Base-by-base conservation (phyloP, 2,329 filamentous ascomycete genomes). In the Cladophialophora yegresii region DNA sequence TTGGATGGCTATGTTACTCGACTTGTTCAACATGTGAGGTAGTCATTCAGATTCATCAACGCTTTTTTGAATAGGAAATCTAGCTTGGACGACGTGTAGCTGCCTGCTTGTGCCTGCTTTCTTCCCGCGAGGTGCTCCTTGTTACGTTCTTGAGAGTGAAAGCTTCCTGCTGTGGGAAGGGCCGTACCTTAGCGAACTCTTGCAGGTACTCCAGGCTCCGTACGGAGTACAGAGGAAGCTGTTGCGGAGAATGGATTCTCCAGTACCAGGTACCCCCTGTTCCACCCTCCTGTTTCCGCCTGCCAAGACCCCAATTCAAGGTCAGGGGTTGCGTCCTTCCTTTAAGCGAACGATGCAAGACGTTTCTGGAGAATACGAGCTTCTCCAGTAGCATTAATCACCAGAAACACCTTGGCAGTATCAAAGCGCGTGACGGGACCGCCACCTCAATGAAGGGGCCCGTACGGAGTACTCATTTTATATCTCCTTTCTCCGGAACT, bases 51-150 rank as follows among this genome's bases (percentile, higher is more conserved):
- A 50, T 50, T 50, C 23, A 50, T 50, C 47, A 50, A 50, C 20
- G 26, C 13, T 22, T 50, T 50, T 50, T 50, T 26, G 47, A 26
- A 28, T 50, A 50, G 47, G 47, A 50, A 50, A 50, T 50, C 47
- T 50, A 28, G 13, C 47, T 50, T 50, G 47, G 47, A 50, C 47
- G 23, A 20, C 36, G 36, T 43, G 36, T 20, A 16, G n/a, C 36
- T 43, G 16, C 6, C 36, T 28, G 26, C 26, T 28, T 28, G 13
- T 43, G 16, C 6, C 36, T 28, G 26, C 26, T 28, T 28, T 28
- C 26, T 28, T 28, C 3, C 6, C 6, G 26, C 3, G 26, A 28
- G 26, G 26, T 28, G 26, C 6, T 28, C 26, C 26, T 28, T 3
- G 26, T 28, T 28, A 6, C 26, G 6, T 28, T 6, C 26, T 6